A percentile compares a stretch with the other conserved stretches of the same genome.
Conservation (phyloP, 2,329 filamentous ascomycete species). For the Curvularia lunata region DNA sequence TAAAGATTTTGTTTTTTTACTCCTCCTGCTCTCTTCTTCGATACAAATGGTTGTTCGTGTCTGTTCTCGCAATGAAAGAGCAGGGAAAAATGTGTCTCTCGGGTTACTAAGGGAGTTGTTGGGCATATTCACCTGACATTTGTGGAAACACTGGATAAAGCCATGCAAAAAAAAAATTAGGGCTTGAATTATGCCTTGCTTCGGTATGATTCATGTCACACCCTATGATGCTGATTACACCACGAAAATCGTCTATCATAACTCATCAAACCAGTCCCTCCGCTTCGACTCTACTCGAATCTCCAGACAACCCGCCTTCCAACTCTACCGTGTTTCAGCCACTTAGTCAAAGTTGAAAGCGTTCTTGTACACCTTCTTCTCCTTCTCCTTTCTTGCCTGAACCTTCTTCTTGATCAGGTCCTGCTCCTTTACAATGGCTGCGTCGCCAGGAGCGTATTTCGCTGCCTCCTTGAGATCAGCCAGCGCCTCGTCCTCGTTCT, state of each 20-base stretch:
- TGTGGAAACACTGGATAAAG: too few species aligned
- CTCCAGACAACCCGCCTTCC: neutral
- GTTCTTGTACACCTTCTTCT: conserved; percentile 92
- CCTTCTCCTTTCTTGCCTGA: conserved; percentile 77
- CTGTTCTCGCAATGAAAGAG: too few species aligned
- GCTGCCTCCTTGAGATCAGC: conserved; percentile 53
- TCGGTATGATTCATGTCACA: neutral
- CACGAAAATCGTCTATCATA: neutral
- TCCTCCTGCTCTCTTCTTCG: too few species aligned
- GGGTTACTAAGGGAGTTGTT: too few species aligned
- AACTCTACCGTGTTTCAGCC: neutral
- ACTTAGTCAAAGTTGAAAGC: conserved; percentile 66
- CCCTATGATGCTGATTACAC: neutral
- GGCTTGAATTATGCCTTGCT: neutral
- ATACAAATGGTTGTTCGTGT: too few species aligned
- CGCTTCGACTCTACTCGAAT: neutral
- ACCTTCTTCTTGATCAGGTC: conserved; percentile 77
- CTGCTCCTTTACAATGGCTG: conserved; percentile 76
- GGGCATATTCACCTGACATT: too few species aligned
- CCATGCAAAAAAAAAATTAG: neutral
- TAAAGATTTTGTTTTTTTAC: neutral
- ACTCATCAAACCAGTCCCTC: neutral
- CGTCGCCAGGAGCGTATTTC: conserved; percentile 69
- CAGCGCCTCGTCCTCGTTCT: conserved; percentile 80
- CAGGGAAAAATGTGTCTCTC: too few species aligned